These are phyloP conservation scores for Pichia cephalocereana DNA, from an alignment of 805 yeast genomes.

Conservation along the genomic window DNA sequence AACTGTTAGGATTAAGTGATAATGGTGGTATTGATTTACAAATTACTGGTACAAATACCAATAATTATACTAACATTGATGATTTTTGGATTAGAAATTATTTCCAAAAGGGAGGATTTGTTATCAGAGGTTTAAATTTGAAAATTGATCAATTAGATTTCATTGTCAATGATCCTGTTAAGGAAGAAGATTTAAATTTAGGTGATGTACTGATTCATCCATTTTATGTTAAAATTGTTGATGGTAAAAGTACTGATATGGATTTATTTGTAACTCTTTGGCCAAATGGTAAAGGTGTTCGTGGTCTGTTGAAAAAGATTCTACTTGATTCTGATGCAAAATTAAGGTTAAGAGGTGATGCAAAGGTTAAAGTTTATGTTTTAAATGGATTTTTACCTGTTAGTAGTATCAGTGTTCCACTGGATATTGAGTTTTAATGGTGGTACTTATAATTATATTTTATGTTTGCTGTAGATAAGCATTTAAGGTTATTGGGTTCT, in stretches of 20 bases:
- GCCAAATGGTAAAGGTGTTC: slow-evolving; percentile 27
- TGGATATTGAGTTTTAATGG: slow-evolving; percentile 22
- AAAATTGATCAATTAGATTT: slow-evolving; percentile 25
- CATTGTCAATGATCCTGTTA: slow-evolving; percentile 18
- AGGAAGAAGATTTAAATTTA: slow-evolving; percentile 17
- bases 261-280: slow-evolving; percentile 22
- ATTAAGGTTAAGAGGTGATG: slow-evolving; percentile 27
- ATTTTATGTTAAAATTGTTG: slow-evolving; percentile 25
- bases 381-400: slow-evolving; percentile 27
- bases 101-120: slow-evolving; percentile 27
- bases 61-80: slow-evolving; percentile 26
- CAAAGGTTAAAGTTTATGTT: slow-evolving; percentile 24
- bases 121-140: slow-evolving; percentile 21
- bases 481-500: neutral
- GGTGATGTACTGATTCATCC: slow-evolving; percentile 28
- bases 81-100: slow-evolving; percentile 17
- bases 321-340: slow-evolving; percentile 23
- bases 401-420: slow-evolving; percentile 22
- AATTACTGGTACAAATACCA: slow-evolving; percentile 23
- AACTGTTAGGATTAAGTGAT: slow-evolving; percentile 23
- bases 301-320: slow-evolving; percentile 26
- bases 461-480: neutral
- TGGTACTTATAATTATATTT: neutral
- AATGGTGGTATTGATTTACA: slow-evolving; percentile 26
- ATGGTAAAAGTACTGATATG: slow-evolving; percentile 19